Base-by-base conservation (phyloP, 352 stramenopile genomes). In the Pythium folliculosum region DNA sequence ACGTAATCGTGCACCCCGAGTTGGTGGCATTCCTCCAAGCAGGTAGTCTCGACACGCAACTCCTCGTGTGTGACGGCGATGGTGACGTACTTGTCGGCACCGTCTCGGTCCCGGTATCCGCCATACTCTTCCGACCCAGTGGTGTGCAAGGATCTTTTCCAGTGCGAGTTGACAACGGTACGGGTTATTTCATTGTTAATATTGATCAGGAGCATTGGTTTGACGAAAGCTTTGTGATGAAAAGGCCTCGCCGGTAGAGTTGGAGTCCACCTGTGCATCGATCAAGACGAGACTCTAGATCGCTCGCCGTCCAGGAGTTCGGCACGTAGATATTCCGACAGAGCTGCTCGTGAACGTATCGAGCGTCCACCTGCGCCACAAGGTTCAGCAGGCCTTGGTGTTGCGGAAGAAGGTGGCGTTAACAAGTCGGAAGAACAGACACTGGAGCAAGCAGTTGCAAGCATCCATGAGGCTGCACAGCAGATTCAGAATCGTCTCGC, bases 101-200 rank as follows among this genome's bases (percentile, higher is more conserved):
- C 37, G 67, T 72, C 1, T 69, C 56, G 1, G 51, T 82, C 21
- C 77, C 78, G 9, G 54, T 81, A 19, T 70, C 68, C 44, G 51
- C 76, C 17, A 61, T 87, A n/a, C 50, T 84, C 7, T 84, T 76
- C 59, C 71, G 76, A 22, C 63, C 70, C 9, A 75, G 62, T n/a
- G 78, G 78, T 37, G 63, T 84, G 12, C 70, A 78, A 63, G 76
- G 77, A 35, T 70, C 73, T 12, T 87, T 84, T 54, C 69, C 77
- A 3, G 67, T 83, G 17, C 56, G 43, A 35, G 51, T 63, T 21
- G 63, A 56, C 38, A 58, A 71, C 43, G 73, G 76, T 84, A 76
- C 23, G 68, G 65, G 17, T 1, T 3, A 50, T 8, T 13, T 17
- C 5, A 47, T 3, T 9, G 7, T 9, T 13, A 23, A 22, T 30